phyloP scores from a whole-genome alignment of 345 rosid genomes.

The Eucalyptus polybractea region DNA sequence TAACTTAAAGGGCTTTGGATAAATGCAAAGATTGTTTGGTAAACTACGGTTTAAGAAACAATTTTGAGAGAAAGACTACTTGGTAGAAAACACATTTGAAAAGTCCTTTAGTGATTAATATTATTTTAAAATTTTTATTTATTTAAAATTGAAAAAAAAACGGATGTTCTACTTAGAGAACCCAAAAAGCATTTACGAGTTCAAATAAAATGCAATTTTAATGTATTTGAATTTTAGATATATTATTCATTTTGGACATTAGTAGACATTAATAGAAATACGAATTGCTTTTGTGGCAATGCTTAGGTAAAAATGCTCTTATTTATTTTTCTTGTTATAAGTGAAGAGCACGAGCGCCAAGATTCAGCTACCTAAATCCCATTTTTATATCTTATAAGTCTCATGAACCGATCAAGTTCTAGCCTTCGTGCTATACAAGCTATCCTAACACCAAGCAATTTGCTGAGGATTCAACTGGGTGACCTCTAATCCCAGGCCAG shows the following conservation, averaged over 20 bases:
- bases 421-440: not conserved
- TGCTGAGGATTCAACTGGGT: not conserved
- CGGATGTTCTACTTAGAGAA: not conserved
- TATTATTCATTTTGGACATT: not conserved
- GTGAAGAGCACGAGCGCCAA: not conserved
- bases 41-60: accelerated
- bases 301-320: not conserved
- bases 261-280: not conserved
- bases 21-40: accelerated
- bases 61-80: no score
- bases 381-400: not conserved
- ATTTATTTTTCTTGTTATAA: not conserved
- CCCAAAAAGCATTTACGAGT: not conserved
- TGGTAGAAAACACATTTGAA: no score
- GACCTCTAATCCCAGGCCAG: not conserved
- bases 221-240: not conserved
- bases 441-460: not conserved
- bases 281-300: not conserved
- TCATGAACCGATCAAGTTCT: not conserved
- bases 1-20: no score
- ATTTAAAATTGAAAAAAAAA: no score
- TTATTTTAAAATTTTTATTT: no score
- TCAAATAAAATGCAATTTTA: not conserved
- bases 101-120: no score
- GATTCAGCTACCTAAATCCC: not conserved